A percentile compares a stretch with the other conserved stretches of the same genome.
phyloP scores from a whole-genome alignment of 441 rosid genomes.

The Erodium texanum region DNA sequence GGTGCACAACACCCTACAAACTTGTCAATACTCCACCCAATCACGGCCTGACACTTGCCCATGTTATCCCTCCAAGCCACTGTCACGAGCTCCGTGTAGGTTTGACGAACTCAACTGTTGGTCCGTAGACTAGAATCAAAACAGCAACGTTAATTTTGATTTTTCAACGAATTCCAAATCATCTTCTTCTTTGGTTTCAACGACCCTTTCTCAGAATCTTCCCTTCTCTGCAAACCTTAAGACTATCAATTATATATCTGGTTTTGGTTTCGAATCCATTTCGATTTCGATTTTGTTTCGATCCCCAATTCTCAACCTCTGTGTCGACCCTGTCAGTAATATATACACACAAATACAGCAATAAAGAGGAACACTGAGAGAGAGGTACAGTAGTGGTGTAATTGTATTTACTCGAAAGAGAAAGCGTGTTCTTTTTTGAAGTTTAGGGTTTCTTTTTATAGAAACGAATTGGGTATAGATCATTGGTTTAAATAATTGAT shows the following conservation, averaged over 20 bases:
- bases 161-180: not conserved
- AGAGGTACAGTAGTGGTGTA: not conserved
- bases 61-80: not conserved
- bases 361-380: not conserved
- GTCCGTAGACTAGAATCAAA: not conserved
- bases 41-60: not conserved
- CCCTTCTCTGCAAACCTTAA: not conserved
- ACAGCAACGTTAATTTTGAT: not conserved
- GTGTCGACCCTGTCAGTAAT: too few species aligned
- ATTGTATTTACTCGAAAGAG: not conserved
- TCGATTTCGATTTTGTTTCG: not conserved
- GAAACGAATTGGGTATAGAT: not conserved
- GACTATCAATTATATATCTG: not conserved
- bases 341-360: not conserved
- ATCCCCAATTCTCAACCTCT: too few species aligned
- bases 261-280: not conserved
- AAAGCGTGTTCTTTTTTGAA: not conserved
- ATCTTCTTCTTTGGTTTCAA: conserved; percentile 3
- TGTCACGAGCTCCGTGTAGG: not conserved
- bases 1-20: not conserved
- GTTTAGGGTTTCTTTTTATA: not conserved
- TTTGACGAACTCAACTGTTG: not conserved
- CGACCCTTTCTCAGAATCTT: not conserved
- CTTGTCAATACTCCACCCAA: not conserved
- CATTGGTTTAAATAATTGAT: not conserved